A percentile compares a stretch with the other conserved stretches of the same genome.
These are phyloP conservation scores for Trichoderma erinaceum DNA, from an alignment of 495 filamentous ascomycete species.

Conservation along the genomic window DNA sequence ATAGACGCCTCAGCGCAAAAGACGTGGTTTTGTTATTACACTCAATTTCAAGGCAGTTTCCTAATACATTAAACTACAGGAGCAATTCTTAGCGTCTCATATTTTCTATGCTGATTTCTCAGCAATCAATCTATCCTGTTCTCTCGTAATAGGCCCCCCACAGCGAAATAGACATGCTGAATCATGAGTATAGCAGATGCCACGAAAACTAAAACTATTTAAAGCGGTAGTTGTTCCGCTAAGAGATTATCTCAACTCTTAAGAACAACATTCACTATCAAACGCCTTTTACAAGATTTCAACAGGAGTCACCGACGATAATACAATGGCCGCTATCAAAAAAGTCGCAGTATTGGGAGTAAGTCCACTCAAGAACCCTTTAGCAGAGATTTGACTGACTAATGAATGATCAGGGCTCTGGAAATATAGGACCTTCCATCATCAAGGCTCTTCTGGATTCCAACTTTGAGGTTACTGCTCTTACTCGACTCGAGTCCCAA, in stretches of 20 bases:
- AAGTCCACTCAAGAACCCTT: conserved; percentile 20
- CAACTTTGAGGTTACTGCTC: conserved; percentile 49
- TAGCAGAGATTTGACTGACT: not conserved
- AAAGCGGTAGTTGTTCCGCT: too few relatives aligned
- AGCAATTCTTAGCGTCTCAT: too few relatives aligned
- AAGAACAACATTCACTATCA: not conserved
- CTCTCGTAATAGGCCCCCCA: too few relatives aligned
- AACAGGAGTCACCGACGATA: not conserved
- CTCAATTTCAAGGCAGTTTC: too few relatives aligned
- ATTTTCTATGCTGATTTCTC: too few relatives aligned
- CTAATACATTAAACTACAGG: too few relatives aligned
- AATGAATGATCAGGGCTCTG: conserved; percentile 39
- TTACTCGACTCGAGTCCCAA: conserved; percentile 41
- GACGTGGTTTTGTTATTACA: too few relatives aligned
- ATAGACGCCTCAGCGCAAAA: too few relatives aligned
- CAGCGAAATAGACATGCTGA: too few relatives aligned
- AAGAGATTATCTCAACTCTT: not conserved
- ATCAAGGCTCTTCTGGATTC: conserved; percentile 45
- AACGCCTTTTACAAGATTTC: not conserved
- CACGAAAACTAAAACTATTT: too few relatives aligned
- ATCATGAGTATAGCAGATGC: too few relatives aligned
- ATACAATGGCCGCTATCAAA: conserved; percentile 36
- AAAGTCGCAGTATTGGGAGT: conserved; percentile 46
- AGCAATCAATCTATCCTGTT: too few relatives aligned
- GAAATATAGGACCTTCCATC: conserved; percentile 47